Evolutionary conservation across 164 flowering plant genomes (phyloP).

Genomic region (Aristolochia contorta): DNA sequence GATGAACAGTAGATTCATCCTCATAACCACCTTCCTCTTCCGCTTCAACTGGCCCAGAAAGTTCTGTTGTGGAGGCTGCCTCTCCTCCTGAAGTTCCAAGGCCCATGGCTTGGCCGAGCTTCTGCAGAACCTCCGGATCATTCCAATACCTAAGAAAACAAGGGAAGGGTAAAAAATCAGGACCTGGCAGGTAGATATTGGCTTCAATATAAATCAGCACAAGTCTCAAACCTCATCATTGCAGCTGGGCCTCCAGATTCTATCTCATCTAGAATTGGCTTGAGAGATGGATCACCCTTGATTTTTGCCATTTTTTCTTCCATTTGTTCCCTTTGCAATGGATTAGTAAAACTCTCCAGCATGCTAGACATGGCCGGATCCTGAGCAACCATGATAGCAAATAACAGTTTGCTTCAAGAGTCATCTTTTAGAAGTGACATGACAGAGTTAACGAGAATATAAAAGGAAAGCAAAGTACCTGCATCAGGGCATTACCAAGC

Average conservation of each 20-base stretch:
- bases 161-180: background rate
- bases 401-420: too few relatives aligned
- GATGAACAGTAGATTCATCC: constrained; percentile 82
- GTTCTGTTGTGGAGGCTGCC: constrained; percentile 43
- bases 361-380: constrained; percentile 86
- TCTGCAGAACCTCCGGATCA: constrained; percentile 81
- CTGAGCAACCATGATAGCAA: constrained; percentile 17
- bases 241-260: constrained; percentile 93
- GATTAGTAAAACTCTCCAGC: constrained; percentile 68
- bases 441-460: background rate
- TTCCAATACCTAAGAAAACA: constrained; percentile 71
- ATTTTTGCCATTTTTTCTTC: constrained; percentile 79
- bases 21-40: constrained; percentile 57
- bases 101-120: constrained; percentile 95
- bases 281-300: constrained; percentile 79
- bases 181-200: background rate
- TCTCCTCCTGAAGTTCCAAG: constrained; percentile 61
- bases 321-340: constrained; percentile 52
- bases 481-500: constrained; percentile 87
- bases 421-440: background rate
- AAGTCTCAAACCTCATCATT: constrained; percentile 40
- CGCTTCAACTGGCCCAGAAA: constrained; percentile 42
- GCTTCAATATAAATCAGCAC: background rate
- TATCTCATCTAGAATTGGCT: constrained; percentile 79
- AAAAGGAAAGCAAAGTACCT: constrained; percentile 34